These are phyloP conservation scores for Dovyalis caffra DNA, from an alignment of 345 rosid genomes.

Conservation along the genomic window DNA sequence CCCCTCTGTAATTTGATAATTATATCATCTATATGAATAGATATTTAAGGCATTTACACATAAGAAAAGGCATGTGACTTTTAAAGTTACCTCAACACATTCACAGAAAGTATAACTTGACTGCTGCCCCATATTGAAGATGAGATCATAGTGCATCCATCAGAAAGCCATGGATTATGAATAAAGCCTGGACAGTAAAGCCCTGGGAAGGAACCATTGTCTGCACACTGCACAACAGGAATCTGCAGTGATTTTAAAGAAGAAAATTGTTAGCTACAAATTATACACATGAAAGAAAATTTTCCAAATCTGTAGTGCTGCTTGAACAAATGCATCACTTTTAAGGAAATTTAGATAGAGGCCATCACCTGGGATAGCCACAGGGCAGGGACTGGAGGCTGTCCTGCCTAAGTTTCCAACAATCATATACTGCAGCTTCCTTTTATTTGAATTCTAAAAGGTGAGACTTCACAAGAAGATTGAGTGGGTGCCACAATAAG, in stretches of 20 bases:
- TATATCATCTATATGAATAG: slow-evolving; percentile 9
- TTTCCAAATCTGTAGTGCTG: background rate
- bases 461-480: background rate
- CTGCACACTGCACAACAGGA: slow-evolving; percentile 64
- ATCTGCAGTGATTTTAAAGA: slow-evolving; percentile 46
- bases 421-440: too few species aligned
- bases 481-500: too few species aligned
- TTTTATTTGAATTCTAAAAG: background rate
- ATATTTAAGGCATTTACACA: background rate
- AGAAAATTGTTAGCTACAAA: background rate
- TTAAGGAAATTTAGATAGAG: too few species aligned
- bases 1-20: slow-evolving; percentile 53
- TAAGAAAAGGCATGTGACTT: background rate
- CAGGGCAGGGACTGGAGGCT: too few species aligned
- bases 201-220: slow-evolving; percentile 81
- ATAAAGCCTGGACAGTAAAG: slow-evolving; percentile 57
- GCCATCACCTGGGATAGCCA: too few species aligned
- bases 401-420: too few species aligned
- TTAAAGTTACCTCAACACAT: slow-evolving; percentile 55
- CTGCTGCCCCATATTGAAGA: slow-evolving; percentile 71
- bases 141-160: slow-evolving; percentile 71
- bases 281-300: background rate
- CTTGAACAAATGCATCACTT: too few species aligned
- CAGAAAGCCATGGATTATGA: slow-evolving; percentile 82
- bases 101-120: slow-evolving; percentile 66